Base-by-base conservation (phyloP, 2,329 filamentous ascomycete species). In the Mycosphaerelloides madeirae region DNA sequence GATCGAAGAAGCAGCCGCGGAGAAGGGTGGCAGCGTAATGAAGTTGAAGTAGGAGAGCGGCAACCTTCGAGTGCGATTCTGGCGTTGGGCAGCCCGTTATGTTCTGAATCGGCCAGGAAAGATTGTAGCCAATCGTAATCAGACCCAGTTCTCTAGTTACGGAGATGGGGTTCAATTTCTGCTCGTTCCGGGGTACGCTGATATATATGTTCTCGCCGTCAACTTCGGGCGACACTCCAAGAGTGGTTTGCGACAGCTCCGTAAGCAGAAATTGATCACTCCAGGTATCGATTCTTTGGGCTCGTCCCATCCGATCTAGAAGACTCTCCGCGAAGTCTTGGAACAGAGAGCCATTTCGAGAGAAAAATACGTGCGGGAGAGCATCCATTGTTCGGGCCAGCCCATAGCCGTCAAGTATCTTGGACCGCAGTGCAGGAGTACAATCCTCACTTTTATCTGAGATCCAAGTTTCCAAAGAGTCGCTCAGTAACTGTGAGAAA, bases 201-300 rank as follows among this genome's bases (percentile, higher is more conserved):
- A 87, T 77, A 2, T 79, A 75, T 7, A 95, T 67, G 15, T 79
- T 78, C 38, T 82, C 77, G 2, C 73, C 55, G 43, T 88, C 79
- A 1, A 86, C 65, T 1, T 69, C 68, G 0, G 67, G 54, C 1
- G 79, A 57, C 1, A 60, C 61, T 4, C 71, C 74, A 61, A 88
- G 89, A 0, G 85, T 81, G 44, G 83, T 82, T 46, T 88, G 85
- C 1, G 84, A 82, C 2, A 88, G 68, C 53, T 90, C 87, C 0
- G 85, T 93, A 20, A 96, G 70, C 1, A 85, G 75, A 59, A 91
- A 95, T 15, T 82, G 79, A 62, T 96, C 88, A 49, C 84, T 83
- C 90, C 89, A 96, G 29, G 37, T 29, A 66, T 66, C 60, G 65
- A 60, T 69, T 74, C 65, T 11, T 68, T 68, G 38, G 65, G 32